Percentiles rank a stretch among this genome's conserved stretches.
Conservation (phyloP, 306 rosid genomes). For the Albizia julibrissin region DNA sequence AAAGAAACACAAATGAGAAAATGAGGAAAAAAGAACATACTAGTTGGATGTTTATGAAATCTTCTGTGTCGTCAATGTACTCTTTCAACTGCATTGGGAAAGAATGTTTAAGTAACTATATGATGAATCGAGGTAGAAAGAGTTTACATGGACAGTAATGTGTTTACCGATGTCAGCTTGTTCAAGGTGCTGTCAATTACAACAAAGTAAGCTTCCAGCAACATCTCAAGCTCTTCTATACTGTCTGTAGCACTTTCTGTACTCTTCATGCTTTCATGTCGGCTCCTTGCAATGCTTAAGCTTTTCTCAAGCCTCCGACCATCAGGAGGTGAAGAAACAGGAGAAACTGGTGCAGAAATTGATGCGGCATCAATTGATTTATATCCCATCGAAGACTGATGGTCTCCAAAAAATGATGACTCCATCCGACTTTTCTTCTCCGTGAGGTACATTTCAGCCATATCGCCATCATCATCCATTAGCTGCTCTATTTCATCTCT, state of each 20-base stretch:
- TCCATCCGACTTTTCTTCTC: constrained; percentile 96
- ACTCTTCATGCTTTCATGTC: constrained; percentile 91
- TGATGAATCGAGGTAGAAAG: constrained; percentile 14
- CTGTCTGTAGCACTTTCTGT: constrained; percentile 77
- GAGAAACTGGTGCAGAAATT: constrained; percentile 95
- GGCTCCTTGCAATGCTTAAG: constrained; percentile 92
- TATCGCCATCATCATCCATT: constrained; percentile 99
- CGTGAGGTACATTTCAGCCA: constrained; percentile 99
- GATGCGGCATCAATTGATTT: constrained; percentile 79
- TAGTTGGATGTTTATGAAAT: constrained; percentile 98
- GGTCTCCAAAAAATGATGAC: constrained; percentile 79
- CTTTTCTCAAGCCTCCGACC: constrained; percentile 81
- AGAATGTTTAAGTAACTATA: constrained; percentile 27
- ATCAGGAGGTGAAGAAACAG: constrained; percentile 93
- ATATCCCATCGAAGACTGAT: constrained; percentile 67
- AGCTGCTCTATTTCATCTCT: constrained; percentile 99
- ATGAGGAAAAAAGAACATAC: constrained; percentile 39
- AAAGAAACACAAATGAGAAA: constrained; percentile 12
- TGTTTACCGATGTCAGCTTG: constrained; percentile 87
- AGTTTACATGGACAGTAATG: constrained; percentile 18
- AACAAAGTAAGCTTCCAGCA: constrained; percentile 97
- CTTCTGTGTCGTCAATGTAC: constrained; percentile 97
- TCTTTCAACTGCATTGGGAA: constrained; percentile 82
- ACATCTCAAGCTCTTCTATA: constrained; percentile 99
- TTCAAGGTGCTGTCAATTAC: constrained; percentile 95